A percentile compares a stretch with the other conserved stretches of the same genome.
phyloP scores from a whole-genome alignment of 2,329 filamentous ascomycete genomes.

The Proliferodiscus dingleyae region DNA sequence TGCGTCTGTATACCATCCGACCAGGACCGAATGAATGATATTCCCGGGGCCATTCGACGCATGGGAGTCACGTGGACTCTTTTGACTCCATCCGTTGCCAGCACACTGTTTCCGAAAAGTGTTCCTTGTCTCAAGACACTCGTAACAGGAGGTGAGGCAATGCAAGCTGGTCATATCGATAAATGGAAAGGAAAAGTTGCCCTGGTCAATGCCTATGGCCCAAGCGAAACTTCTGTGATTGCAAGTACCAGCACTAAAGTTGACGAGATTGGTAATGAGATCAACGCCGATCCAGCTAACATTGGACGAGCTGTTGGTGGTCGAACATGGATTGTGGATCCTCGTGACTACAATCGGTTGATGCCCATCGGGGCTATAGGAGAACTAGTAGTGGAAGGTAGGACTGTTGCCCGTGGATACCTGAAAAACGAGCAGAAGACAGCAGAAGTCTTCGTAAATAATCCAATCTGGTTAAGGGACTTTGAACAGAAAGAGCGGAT shows the following conservation, averaged over 20 bases:
- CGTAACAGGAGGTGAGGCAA: constrained; percentile 25
- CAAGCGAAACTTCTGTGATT: constrained; percentile 20
- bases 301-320: constrained; percentile 17
- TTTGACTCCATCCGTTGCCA: constrained; percentile 25
- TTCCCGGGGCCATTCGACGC: constrained; percentile 26
- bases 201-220: constrained; percentile 39
- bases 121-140: constrained; percentile 19
- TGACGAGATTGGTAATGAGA: background rate
- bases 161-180: constrained; percentile 34
- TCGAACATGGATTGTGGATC: constrained; percentile 34
- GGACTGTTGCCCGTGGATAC: constrained; percentile 56
- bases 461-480: constrained; percentile 45
- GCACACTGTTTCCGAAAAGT: constrained; percentile 14
- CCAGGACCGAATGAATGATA: constrained; percentile 33
- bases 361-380: constrained; percentile 19
- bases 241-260: constrained; percentile 6
- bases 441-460: constrained; percentile 49
- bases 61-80: constrained; percentile 19
- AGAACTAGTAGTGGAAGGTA: constrained; percentile 34
- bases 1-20: constrained; percentile 37
- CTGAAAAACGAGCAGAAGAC: constrained; percentile 54
- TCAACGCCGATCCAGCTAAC: constrained; percentile 11
- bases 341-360: constrained; percentile 11
- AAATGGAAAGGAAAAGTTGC: constrained; percentile 34
- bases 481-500: background rate